These are phyloP conservation scores for Thalassiosira mediterranea DNA, from an alignment of 352 stramenopile genomes.

Conservation along the genomic window DNA sequence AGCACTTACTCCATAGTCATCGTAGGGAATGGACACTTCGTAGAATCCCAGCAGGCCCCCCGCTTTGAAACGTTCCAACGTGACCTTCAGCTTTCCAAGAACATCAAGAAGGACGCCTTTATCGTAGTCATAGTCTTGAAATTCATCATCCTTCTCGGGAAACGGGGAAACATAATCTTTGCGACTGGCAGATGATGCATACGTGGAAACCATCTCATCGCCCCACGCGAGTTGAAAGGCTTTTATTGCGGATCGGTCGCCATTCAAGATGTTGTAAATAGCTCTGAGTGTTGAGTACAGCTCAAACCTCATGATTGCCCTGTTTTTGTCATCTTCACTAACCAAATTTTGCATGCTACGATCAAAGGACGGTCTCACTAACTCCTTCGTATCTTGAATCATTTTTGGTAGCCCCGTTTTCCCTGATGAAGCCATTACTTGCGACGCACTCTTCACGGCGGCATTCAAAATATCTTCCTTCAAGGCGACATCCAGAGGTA, in stretches of 20 bases:
- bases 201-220: conserved; percentile 38
- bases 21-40: conserved; percentile 67
- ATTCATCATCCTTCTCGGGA: conserved; percentile 47
- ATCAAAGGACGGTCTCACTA: conserved; percentile 60
- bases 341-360: conserved; percentile 37
- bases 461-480: conserved; percentile 35
- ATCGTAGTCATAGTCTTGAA: conserved; percentile 63
- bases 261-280: conserved; percentile 41
- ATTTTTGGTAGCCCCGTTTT: conserved; percentile 12
- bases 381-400: conserved; percentile 50
- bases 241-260: conserved; percentile 27
- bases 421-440: not conserved
- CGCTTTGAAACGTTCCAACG: conserved; percentile 45
- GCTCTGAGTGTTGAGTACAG: conserved; percentile 57
- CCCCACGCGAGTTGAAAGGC: conserved; percentile 55
- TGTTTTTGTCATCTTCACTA: conserved; percentile 50
- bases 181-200: conserved; percentile 31
- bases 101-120: conserved; percentile 53
- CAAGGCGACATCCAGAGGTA: conserved; percentile 35
- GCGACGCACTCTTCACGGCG: conserved; percentile 36
- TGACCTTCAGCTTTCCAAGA: conserved; percentile 42
- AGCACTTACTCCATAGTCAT: conserved; percentile 78
- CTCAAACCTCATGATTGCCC: conserved; percentile 53
- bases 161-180: conserved; percentile 63
- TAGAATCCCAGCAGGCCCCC: conserved; percentile 51